A percentile compares a stretch with the other conserved stretches of the same genome.
phyloP scores from a whole-genome alignment of 805 yeast species.

The Komagataella ulmi region DNA sequence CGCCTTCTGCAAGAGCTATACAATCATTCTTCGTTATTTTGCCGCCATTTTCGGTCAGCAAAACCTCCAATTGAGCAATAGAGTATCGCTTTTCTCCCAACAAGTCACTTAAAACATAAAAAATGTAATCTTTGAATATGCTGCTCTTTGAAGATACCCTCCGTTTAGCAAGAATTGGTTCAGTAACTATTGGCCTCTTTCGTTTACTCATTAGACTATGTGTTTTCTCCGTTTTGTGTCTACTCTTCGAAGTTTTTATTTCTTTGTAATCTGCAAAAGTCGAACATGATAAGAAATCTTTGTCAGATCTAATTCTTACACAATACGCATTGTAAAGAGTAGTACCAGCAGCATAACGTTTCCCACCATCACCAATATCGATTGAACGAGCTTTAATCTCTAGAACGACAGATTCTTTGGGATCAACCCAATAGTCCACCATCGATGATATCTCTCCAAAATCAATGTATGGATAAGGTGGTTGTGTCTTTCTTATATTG shows the following conservation, averaged over 20 bases:
- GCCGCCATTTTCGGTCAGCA: slow-evolving; percentile 40
- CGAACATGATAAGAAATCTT: slow-evolving; percentile 39
- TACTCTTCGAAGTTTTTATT: slow-evolving; percentile 1
- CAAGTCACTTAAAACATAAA: slow-evolving; percentile 43
- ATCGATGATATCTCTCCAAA: slow-evolving; percentile 39
- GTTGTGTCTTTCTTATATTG: slow-evolving; percentile 15
- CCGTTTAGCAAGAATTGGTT: background rate
- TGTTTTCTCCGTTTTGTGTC: slow-evolving; percentile 2
- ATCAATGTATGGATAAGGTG: slow-evolving; percentile 28
- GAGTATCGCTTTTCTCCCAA: slow-evolving; percentile 12
- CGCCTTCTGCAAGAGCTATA: slow-evolving; percentile 5
- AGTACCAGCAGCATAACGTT: slow-evolving; percentile 45
- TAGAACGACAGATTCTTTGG: slow-evolving; percentile 61
- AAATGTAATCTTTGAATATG: slow-evolving; percentile 31
- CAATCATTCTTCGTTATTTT: slow-evolving; percentile 22
- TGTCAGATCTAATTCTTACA: slow-evolving; percentile 54
- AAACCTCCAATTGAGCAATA: slow-evolving; percentile 20
- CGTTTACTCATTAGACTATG: slow-evolving; percentile 1
- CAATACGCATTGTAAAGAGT: slow-evolving; percentile 74
- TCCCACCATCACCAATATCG: slow-evolving; percentile 28
- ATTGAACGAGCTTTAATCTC: slow-evolving; percentile 77
- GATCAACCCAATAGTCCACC: slow-evolving; percentile 74
- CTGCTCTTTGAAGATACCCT: slow-evolving; percentile 8
- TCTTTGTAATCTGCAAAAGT: slow-evolving; percentile 38
- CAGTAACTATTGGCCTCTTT: slow-evolving; percentile 2